Base-by-base conservation (phyloP, 768 basidiomycete species). In the Amanita inopinata region DNA sequence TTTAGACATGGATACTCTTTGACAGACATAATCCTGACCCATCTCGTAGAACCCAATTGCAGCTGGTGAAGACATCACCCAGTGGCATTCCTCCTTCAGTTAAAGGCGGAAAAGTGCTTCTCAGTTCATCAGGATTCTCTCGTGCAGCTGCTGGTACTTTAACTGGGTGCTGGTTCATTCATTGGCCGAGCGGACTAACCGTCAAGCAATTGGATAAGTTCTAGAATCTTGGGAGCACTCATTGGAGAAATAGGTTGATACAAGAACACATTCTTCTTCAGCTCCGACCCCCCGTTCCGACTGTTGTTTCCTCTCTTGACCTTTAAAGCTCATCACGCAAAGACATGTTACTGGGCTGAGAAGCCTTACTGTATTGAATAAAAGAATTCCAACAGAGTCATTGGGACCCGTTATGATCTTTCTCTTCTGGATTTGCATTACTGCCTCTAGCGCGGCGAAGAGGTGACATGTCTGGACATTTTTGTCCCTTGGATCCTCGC, bases 401-500 rank as follows among this genome's bases (percentile, higher is more conserved):
- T 80, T 85, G 2, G 94, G 93, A 4, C 87, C 84, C 3, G 79
- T 76, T 20, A 96, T 68, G 18, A 94, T 85, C 62, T 97, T 97
- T 54, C 75, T 79, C 67, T 92, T 91, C 63, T 89, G 76, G 28
- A 96, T 81, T 53, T 87, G 78, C 64, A 87, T 76, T 0, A 88
- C 91, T 7, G 82, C 80, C 47, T 90, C 76, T 17, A 98, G 71
- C 0, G 89, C 87, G 14, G 73, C 68, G 51, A 81, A 80, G 2
- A 97, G 58, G 53, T 92, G 83, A 44, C 79, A 88, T 1, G 78
- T 85, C 54, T 82, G 69, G 28, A 67, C 65, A 38, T 79, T 73
- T 61, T 87, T 76, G 45, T 80, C 73, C 41, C 66, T 64, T 8
- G 76, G 74, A 52, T 82, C 77, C 18, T 83, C 80, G 37, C 68